Evolutionary conservation across 768 basidiomycete species (phyloP).

Genomic region (Mycena latifolia): DNA sequence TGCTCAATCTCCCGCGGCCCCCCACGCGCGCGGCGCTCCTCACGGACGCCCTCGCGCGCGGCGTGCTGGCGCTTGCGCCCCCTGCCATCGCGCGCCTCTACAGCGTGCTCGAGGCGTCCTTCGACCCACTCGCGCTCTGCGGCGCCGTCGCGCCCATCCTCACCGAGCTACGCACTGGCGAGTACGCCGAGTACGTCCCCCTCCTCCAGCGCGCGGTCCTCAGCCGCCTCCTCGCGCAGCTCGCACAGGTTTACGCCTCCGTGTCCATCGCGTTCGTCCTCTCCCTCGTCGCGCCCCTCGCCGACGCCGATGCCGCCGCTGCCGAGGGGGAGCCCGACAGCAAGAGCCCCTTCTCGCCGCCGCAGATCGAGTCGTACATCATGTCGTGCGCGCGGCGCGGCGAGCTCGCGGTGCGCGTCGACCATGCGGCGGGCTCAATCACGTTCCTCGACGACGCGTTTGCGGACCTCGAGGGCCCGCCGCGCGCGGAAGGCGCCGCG

Average conservation of each 20-base stretch:
- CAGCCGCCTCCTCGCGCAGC: slow-evolving; percentile 89
- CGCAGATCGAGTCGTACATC: slow-evolving; percentile 89
- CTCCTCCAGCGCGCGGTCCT: slow-evolving; percentile 93
- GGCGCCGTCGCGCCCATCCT: slow-evolving; percentile 84
- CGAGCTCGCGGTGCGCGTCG: slow-evolving; percentile 87
- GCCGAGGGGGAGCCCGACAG: slow-evolving; percentile 41
- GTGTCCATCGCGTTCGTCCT: slow-evolving; percentile 85
- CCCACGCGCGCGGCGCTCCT: slow-evolving; percentile 91
- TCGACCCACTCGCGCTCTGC: slow-evolving; percentile 92
- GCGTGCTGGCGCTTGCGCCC: slow-evolving; percentile 86
- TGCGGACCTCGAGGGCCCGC: slow-evolving; percentile 51
- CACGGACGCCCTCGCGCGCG: slow-evolving; percentile 87
- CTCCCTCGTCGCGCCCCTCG: slow-evolving; percentile 81
- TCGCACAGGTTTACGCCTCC: slow-evolving; percentile 92
- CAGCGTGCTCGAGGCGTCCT: slow-evolving; percentile 90
- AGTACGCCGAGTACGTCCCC: slow-evolving; percentile 87
- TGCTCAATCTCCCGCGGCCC: slow-evolving; percentile 85
- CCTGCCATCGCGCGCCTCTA: slow-evolving; percentile 82
- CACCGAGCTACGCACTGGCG: slow-evolving; percentile 65
- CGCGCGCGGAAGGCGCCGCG: neutral
- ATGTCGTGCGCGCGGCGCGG: slow-evolving; percentile 93
- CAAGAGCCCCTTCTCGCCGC: slow-evolving; percentile 65
- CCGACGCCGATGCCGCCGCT: slow-evolving; percentile 44
- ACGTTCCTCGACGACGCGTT: slow-evolving; percentile 87
- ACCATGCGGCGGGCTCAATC: slow-evolving; percentile 89